Evolutionary conservation across 805 yeast species (phyloP), one percentile per base, ranked within the genome.

Genomic region (Lachancea quebecensis): DNA sequence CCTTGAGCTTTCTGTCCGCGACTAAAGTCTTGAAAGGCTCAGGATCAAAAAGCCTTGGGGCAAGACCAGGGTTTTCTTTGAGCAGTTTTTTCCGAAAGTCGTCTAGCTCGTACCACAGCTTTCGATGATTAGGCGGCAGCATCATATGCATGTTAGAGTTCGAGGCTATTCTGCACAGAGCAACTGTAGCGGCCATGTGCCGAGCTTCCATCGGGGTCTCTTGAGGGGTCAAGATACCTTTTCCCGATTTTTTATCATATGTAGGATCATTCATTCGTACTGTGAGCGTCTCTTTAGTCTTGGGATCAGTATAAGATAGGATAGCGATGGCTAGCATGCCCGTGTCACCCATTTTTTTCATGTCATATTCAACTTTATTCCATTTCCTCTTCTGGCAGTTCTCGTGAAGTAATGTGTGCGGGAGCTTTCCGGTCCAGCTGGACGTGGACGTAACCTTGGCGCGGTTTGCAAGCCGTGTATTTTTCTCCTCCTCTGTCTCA

Each of bases 381-480:
- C 99, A 91, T 64, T 88, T 87, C 48, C 77, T 79, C 60, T 82
- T 85, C 61, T 87, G 96, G 50, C 93, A 85, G 51, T 81, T 82
- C 58, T 91, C 99, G 57, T 87, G 87, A 4, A 91, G 72, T 14
- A 91, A 65, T 0, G 93, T 81, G 2, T 85, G 88, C 0, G 99
- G 98, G 12, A 91, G 70, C 56, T 91, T 91, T 1, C 99, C 99
- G 0, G 96, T 89, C 96, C 96, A 89, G 27, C 91, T 87, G 38
- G 81, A 68, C 32, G 83, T 75, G 12, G 84, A 81, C 0, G 85
- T 74, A 0, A 81, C 84, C n/a, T 73, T 65, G 27, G 75, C 61
- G 52, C 80, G 58, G 50, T 67, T 49, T 42, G 57, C 62, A 39
- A 65, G 69, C 44, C 58, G 54, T 14, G 57, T 47, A 30, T 44